Evolutionary conservation across 805 yeast genomes (phyloP), one percentile per base, ranked within the genome.

Genomic region (Lipomyces kockii): DNA sequence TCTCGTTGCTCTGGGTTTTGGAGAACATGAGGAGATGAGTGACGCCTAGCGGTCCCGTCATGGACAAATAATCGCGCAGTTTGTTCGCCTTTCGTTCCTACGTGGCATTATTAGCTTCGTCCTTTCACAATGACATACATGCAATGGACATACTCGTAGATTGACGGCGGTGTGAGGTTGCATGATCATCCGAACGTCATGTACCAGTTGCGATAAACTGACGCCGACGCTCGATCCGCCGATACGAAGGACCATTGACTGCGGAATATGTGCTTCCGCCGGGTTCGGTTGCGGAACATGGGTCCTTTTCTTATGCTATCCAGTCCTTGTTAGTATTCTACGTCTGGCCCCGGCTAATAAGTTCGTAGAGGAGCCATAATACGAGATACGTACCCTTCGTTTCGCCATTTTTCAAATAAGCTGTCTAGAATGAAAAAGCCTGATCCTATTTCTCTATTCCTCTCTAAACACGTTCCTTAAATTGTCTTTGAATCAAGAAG

Each of bases 41-140:
- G 27, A 95, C 97, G 34, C 97, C 97, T 56, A 95, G 82, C 14
- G 98, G 98, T 5, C 98, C 98, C 51, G 97, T 91, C 97, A 95
- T 93, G n/a, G 92, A 97, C n/a, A 93, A 85, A 74, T 90, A 95
- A 80, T 94, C 99, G 78, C 90, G 91, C 72, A 95, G 82, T 76
- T 88, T 90, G 79, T 95, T 95, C 52, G 91, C 83, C 76, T 91
- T 91, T 61, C 98, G 83, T 79, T 95, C 99, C 72, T 70, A 54
- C 6, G 22, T 14, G 17, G 22, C n/a, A 22, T 27, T 25, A 34
- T 60, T 49, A 29, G 3, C 5, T 27, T 7, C 20, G 12, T 20
- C 27, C 27, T 12, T 14, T n/a, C 25, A 35, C 27, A 27, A 55
- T 11, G 14, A 52, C 12, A 34, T 7, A 7, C 14, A 58, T 9